phyloP scores from a whole-genome alignment of 192 early-diverging fungal species.

The Coemansia aciculifera region DNA sequence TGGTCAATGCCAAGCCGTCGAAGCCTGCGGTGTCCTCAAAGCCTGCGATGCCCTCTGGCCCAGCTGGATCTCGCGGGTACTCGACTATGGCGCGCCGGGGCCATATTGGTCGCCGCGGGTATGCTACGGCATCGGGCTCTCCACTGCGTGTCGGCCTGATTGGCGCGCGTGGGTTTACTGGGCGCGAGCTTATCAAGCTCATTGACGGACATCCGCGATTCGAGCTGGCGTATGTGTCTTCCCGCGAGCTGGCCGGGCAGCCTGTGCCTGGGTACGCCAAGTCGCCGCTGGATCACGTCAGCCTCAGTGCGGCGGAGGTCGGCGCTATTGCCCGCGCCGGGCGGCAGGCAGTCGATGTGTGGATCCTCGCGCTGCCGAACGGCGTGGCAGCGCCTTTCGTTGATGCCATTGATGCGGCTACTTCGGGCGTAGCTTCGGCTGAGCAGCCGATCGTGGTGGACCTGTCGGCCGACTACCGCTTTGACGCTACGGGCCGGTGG shows the following conservation, averaged over 20 bases:
- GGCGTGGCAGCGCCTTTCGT: slow-evolving; percentile 94
- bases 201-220: slow-evolving; percentile 84
- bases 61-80: slow-evolving; percentile 59
- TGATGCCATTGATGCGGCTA: slow-evolving; percentile 61
- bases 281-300: slow-evolving; percentile 66
- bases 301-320: slow-evolving; percentile 73
- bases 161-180: slow-evolving; percentile 97
- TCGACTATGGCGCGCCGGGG: slow-evolving; percentile 55
- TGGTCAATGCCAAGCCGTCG: slow-evolving; percentile 52
- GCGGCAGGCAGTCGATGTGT: slow-evolving; percentile 78
- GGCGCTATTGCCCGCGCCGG: slow-evolving; percentile 57
- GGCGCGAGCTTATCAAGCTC: slow-evolving; percentile 89
- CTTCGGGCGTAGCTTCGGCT: slow-evolving; percentile 45
- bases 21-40: background rate
- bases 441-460: slow-evolving; percentile 75
- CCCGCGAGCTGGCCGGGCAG: slow-evolving; percentile 92
- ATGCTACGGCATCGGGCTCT: slow-evolving; percentile 49
- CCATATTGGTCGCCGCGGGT: slow-evolving; percentile 58
- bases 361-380: slow-evolving; percentile 97
- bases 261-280: slow-evolving; percentile 77
- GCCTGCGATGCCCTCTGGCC: slow-evolving; percentile 10
- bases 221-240: slow-evolving; percentile 86
- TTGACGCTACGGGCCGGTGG: slow-evolving; percentile 72
- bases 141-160: slow-evolving; percentile 79
- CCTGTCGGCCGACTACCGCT: slow-evolving; percentile 92